Conservation (phyloP, 495 filamentous ascomycete genomes). For the Bacidia gigantensis region DNA sequence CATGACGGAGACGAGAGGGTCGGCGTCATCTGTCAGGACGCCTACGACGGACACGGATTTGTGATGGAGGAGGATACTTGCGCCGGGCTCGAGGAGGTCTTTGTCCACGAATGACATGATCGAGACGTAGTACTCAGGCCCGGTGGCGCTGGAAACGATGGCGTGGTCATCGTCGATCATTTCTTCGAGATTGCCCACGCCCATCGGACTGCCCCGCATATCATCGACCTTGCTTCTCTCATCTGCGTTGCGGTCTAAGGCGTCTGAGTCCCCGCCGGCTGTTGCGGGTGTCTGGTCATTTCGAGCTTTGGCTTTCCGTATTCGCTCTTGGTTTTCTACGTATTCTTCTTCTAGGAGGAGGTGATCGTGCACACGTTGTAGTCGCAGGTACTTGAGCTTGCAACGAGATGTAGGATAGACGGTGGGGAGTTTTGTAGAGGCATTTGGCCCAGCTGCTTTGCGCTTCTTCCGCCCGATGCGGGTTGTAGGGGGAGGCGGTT, state of each 20-base stretch:
- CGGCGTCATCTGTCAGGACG: slow-evolving; percentile 91
- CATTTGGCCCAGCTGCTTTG: slow-evolving; percentile 79
- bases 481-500: slow-evolving; percentile 89
- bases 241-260: slow-evolving; percentile 74
- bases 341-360: slow-evolving; percentile 95
- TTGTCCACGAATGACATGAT: slow-evolving; percentile 99
- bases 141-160: slow-evolving; percentile 93
- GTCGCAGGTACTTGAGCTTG: slow-evolving; percentile 89
- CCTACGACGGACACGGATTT: slow-evolving; percentile 97
- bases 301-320: slow-evolving; percentile 83
- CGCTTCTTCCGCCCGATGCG: slow-evolving; percentile 98
- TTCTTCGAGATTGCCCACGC: slow-evolving; percentile 93
- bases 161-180: slow-evolving; percentile 99
- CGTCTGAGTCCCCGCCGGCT: slow-evolving; percentile 43
- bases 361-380: slow-evolving; percentile 98
- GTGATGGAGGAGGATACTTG: slow-evolving; percentile 90
- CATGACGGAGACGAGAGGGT: slow-evolving; percentile 96
- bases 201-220: slow-evolving; percentile 98
- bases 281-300: slow-evolving; percentile 44
- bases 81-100: slow-evolving; percentile 90
- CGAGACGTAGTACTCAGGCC: slow-evolving; percentile 97
- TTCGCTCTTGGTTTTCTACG: slow-evolving; percentile 93
- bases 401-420: slow-evolving; percentile 93
- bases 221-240: slow-evolving; percentile 94
- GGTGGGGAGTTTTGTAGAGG: slow-evolving; percentile 83